Base-by-base conservation (phyloP, 208 protist species). In the Sergeia podlipaevii region DNA sequence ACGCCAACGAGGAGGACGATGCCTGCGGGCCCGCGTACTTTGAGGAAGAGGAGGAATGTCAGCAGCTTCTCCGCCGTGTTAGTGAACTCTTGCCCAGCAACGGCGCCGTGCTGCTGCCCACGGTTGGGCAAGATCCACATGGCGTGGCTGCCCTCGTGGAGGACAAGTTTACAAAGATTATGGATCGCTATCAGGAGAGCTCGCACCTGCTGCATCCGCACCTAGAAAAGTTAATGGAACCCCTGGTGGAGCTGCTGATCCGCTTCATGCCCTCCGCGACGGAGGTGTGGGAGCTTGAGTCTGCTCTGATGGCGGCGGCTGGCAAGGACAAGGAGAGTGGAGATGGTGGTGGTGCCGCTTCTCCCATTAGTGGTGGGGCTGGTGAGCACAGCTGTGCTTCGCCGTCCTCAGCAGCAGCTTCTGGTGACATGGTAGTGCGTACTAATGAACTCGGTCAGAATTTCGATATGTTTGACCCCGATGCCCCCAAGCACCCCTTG, bases 171-270 rank as follows among this genome's bases (percentile, higher is more conserved):
- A 57, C 70, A 10, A 64, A 69, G 29, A 81, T 90, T 4, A 38
- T 98, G 1, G 83, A 93, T 20, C 80, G 85, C 30, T 98, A 98
- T 64, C 96, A 97, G 54, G 94, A 98, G 75, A 83, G 81, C 62
- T 84, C 96, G 15, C 78, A 93, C 47, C 68, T 98, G 13, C 78
- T 98, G 6, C 85, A 97, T 52, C 70, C 82, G 1, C 69, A 97
- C 62, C 65, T 98, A n/a, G 88, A 97, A 62, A 34, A 23, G 26
- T 57, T 98, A 7, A 77, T 97, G 47, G 26, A 53, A 26, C 91
- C 85, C 6, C 67, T 97, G 10, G 73, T 97, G n/a, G 42, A 39
- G 1, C 56, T 91, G 37, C 71, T 91, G 27, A 56, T 85, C 24
- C 61, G 70, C 11, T 70, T 73, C 44, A 39, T 88, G 18, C 70